Evolutionary conservation across 2,329 filamentous ascomycete genomes (phyloP), one percentile per base, ranked within the genome.

Genomic region (Chaetomium sp.): DNA sequence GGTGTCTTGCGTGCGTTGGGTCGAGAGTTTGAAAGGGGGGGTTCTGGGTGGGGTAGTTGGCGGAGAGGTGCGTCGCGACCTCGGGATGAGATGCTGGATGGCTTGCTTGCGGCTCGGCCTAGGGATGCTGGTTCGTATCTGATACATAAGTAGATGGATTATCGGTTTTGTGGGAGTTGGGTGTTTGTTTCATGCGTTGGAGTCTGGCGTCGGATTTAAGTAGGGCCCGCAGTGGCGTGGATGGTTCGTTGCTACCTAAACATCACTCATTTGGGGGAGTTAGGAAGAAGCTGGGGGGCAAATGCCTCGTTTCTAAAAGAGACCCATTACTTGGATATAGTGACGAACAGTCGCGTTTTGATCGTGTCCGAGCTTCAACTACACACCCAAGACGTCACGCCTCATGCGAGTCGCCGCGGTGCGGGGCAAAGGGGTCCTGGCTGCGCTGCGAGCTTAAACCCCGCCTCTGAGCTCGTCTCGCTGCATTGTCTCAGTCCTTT

Each of bases 1-100:
- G 74, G 42, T 85, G 81, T 60, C 61, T 84, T 44, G 68, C 66
- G 4, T 85, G 82, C 62, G 78, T 79, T 0, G 74, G 74, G 7
- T 66, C 66, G 45, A 71, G 66, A 27, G 62, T 55, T 2, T 58
- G 60, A 35, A 56, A 52, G 7, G 58, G 60, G 12, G 42, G 47
- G 5, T 55, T 43, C 5, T 52, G 51, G 48, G 6, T 45, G 19
- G 32, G 41, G 49, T 44, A 44, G 12, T 40, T 49, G 46, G 6
- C 40, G n/a, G 19, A 27, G 19, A 41, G n/a, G 11, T 19, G 11
- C 19, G 11, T 14, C 40, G 19, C 42, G 34, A 12, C 10, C n/a
- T 40, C 9, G 19, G 19, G 19, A 27, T 27, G 19, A 27, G 19
- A 27, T 27, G 19, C 19, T 27, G 19, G 19, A 27, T 27, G 19